Evolutionary conservation across 306 rosid species (phyloP), one percentile per base, ranked within the genome.

Genomic region (Malus fusca): DNA sequence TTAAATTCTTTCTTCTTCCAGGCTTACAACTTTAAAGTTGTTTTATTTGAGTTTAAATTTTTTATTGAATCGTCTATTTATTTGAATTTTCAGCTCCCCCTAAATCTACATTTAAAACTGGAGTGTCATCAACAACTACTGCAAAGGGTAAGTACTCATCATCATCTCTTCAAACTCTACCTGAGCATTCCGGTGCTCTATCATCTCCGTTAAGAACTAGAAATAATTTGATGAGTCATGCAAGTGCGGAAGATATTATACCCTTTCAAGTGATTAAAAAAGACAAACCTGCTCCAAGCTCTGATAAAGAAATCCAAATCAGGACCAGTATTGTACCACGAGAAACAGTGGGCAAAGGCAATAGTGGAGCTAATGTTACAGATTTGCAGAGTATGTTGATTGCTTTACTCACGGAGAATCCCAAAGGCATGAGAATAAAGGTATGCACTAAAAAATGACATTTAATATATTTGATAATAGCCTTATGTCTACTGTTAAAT

Each of bases 371-470:
- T 75, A 94, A 87, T 64, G 87, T 88, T 35, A 66, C 43, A 72
- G 97, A 95, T 83, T 84, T 95, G 88, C 90, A 87, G 85, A 84
- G 85, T 85, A 75, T 85, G 82, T 62, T 92, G 78, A 76, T 84
- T 77, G 79, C 90, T 82, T 84, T 95, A 79, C 92, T 92, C 71
- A 79, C 43, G 86, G 96, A 90, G 79, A 95, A 95, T 68, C 92
- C 98, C 62, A 84, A 75, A 77, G 98, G 98, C 83, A 90, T 92
- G 96, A 88, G 88, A 72, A 43, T 80, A 68, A 89, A 87, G 96
- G 98, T 90, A 79, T 48, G 71, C 68, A 42, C 58, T 44, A 18
- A 71, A 51, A 48, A 58, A n/a, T 72, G 33, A 19, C 42, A 21
- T 42, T 48, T 11, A n/a, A 53, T 44, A 46, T 53, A 44, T 67